phyloP scores from a whole-genome alignment of 1,284 basidiomycete species.

The Blastosporella zonata region DNA sequence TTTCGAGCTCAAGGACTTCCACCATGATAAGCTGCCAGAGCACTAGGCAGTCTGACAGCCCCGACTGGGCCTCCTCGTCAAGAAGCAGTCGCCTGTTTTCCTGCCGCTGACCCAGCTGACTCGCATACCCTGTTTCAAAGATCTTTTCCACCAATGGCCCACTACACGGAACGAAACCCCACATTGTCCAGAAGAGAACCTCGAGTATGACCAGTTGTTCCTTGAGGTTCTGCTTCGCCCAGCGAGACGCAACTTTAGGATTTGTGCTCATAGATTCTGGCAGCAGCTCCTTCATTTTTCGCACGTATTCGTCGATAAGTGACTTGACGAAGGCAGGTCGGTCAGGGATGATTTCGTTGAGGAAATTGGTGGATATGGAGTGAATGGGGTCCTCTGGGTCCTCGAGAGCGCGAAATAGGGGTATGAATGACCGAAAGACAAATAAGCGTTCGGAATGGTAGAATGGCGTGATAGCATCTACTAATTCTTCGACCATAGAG shows the following conservation, averaged over 20 bases:
- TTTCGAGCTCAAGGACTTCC: conserved; percentile 80
- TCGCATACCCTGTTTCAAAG: conserved; percentile 62
- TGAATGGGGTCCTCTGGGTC: conserved; percentile 53
- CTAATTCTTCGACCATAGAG: conserved; percentile 55
- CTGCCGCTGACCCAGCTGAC: conserved; percentile 68
- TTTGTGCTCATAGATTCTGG: conserved; percentile 52
- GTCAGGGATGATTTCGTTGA: conserved; percentile 63
- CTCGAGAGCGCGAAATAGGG: conserved; percentile 68
- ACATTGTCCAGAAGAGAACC: conserved; percentile 83
- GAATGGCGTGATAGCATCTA: conserved; percentile 74
- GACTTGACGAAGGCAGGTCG: conserved; percentile 52
- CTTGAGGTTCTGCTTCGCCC: conserved; percentile 77
- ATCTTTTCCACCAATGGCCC: conserved; percentile 61
- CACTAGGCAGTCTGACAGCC: conserved; percentile 66
- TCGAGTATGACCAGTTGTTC: conserved; percentile 83
- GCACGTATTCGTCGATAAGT: conserved; percentile 57
- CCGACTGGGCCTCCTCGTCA: conserved; percentile 68
- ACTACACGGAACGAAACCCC: conserved; percentile 68
- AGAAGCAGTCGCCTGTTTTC: conserved; percentile 64
- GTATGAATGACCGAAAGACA: conserved; percentile 60
- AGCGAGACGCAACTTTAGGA: conserved; percentile 60
- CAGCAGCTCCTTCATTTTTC: conserved; percentile 51
- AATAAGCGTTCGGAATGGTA: conserved; percentile 78
- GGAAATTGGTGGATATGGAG: conserved; percentile 47
- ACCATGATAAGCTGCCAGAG: conserved; percentile 77